Evolutionary conservation across 2,329 filamentous ascomycete species (phyloP), one percentile per base, ranked within the genome.

Genomic region (Penicillium sp.): DNA sequence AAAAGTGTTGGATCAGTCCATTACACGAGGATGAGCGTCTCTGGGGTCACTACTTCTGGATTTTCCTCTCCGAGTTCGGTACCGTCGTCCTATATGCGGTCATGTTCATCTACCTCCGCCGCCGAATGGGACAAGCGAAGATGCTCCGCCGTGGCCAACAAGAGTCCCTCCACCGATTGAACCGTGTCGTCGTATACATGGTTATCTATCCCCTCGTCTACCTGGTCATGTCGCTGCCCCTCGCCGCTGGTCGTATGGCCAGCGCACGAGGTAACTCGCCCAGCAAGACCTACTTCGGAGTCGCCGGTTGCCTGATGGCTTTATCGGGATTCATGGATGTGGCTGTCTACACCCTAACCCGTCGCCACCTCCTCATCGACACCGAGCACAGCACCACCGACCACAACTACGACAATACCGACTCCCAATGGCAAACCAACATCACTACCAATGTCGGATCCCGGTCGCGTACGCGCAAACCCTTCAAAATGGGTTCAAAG

Each of bases 201-300:
- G 73, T 78, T 56, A 72, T 78, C 41, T 78, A 78, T 55, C 76
- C 76, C 2, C 53, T 81, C 11, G 75, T 73, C 9, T 90, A 90
- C 68, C 80, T 83, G 2, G 70, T 86, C 11, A 59, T 84, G 49
- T 89, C 87, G 57, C 78, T 91, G 33, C 88, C 88, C 0, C 78
- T 84, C 11, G 85, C 85, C 1, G 75, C 73, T 5, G 76, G 73
- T 10, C 73, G 76, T 26, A 78, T 78, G 75, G 68, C 70, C 6
- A 70, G 69, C 2, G 73, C 72, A 21, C 65, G 69, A 5, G 68
- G 72, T 19, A 43, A 67, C n/a, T 51, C 62, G 3, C 70, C 73
- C 3, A 72, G 73, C 43, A 68, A 68, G n/a, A 72, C 75, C 13
- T 79, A 80, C 58, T 78, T 83, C 43, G 80, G 78, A 62, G 71